Evolutionary conservation across 1,284 basidiomycete genomes (phyloP).

Genomic region (Thecaphora frezii): DNA sequence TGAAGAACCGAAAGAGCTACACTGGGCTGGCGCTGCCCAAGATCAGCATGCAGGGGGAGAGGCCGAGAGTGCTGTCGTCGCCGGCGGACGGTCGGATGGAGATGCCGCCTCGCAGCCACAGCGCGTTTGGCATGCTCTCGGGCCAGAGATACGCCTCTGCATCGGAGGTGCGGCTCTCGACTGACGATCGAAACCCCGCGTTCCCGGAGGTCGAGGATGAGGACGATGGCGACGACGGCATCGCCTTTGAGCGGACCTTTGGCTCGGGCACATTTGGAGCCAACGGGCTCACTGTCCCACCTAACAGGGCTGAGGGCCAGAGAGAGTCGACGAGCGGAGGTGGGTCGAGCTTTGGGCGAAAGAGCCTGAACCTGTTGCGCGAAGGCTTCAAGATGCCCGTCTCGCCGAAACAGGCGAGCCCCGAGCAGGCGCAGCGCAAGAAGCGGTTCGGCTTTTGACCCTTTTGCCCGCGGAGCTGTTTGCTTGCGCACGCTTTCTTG

Average conservation of each 20-base stretch:
- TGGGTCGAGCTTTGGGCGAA: slow-evolving; percentile 28
- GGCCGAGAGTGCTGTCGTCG: slow-evolving; percentile 29
- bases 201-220: slow-evolving; percentile 15
- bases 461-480: no score
- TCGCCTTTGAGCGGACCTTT: slow-evolving; percentile 23
- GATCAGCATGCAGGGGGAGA: slow-evolving; percentile 20
- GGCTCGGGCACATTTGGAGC: neutral
- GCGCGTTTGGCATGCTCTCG: slow-evolving; percentile 34
- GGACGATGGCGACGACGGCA: slow-evolving; percentile 29
- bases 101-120: slow-evolving; percentile 33
- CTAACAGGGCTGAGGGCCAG: neutral
- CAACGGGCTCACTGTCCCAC: neutral
- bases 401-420: neutral
- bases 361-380: slow-evolving; percentile 29
- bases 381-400: slow-evolving; percentile 25
- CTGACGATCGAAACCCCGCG: slow-evolving; percentile 21
- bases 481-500: no score
- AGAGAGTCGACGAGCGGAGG: slow-evolving; percentile 5
- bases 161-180: slow-evolving; percentile 20
- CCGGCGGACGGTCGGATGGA: slow-evolving; percentile 9
- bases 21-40: slow-evolving; percentile 20
- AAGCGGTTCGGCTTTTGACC: slow-evolving; percentile 1
- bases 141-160: slow-evolving; percentile 28
- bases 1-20: slow-evolving; percentile 22
- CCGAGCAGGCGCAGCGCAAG: neutral